These are phyloP conservation scores for Royoungia palumana DNA, from an alignment of 768 basidiomycete genomes.

Conservation along the genomic window DNA sequence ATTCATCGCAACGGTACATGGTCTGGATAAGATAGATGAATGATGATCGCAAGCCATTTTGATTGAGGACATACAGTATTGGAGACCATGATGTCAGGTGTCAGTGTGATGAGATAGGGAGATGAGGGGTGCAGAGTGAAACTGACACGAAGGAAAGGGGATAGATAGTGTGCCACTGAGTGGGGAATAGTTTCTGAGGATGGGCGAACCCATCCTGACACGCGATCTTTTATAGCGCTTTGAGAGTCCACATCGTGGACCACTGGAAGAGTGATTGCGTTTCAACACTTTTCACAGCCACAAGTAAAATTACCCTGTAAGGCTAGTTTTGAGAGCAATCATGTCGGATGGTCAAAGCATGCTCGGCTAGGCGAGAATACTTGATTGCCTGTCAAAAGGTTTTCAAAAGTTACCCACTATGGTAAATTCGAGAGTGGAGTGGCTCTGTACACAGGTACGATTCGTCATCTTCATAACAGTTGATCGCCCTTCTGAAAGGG, in stretches of 20 bases:
- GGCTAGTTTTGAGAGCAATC: conserved; percentile 23
- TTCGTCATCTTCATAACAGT: no score
- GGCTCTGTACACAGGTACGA: no score
- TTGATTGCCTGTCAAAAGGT: conserved; percentile 24
- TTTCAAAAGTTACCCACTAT: conserved; percentile 1
- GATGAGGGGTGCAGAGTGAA: no score
- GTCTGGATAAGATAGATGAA: conserved; percentile 5
- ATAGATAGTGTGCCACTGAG: not conserved
- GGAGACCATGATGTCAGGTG: no score
- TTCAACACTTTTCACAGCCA: conserved; percentile 14
- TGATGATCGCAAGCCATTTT: not conserved
- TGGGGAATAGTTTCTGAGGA: not conserved
- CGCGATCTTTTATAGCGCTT: conserved; percentile 19
- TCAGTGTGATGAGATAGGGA: not conserved
- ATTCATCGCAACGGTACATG: conserved; percentile 10
- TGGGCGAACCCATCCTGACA: conserved; percentile 2
- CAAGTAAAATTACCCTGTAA: conserved; percentile 18
- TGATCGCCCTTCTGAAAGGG: no score
- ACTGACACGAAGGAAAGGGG: not conserved
- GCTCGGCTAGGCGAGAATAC: conserved; percentile 21
- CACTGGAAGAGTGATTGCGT: conserved; percentile 26
- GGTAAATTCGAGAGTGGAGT: no score
- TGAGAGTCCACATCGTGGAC: conserved; percentile 11
- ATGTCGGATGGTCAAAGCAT: conserved; percentile 14
- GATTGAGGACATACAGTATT: conserved; percentile 4